Evolutionary conservation across 2,329 filamentous ascomycete genomes (phyloP).

Genomic region (Massarina eburnea): DNA sequence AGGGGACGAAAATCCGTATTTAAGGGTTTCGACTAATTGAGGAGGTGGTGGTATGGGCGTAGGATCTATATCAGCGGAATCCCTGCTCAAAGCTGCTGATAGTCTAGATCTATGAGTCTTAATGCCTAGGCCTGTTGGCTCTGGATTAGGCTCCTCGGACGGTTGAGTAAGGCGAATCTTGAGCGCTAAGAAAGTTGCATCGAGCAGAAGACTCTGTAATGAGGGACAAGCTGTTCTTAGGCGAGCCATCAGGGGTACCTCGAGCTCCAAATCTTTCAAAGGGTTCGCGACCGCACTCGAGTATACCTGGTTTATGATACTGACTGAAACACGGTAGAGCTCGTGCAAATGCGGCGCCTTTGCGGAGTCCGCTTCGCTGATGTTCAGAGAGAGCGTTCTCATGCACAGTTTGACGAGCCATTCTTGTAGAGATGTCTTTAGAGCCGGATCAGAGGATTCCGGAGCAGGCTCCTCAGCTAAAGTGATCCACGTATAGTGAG

Average conservation of each 20-base stretch:
- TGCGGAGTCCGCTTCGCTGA: constrained; percentile 28
- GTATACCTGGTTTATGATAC: constrained; percentile 65
- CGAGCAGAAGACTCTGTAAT: constrained; percentile 75
- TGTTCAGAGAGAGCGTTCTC: constrained; percentile 58
- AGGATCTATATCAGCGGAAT: constrained; percentile 35
- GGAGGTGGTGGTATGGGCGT: constrained; percentile 59
- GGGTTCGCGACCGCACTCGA: constrained; percentile 62
- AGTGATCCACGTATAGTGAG: constrained; percentile 69
- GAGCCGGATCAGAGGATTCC: constrained; percentile 51
- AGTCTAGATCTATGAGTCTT: constrained; percentile 32
- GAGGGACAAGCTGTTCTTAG: constrained; percentile 62
- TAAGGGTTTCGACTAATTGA: constrained; percentile 78
- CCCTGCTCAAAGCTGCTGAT: constrained; percentile 31
- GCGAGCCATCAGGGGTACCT: constrained; percentile 69
- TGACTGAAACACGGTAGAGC: constrained; percentile 70
- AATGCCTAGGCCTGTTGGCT: constrained; percentile 18
- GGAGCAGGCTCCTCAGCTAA: constrained; percentile 64
- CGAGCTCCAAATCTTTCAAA: constrained; percentile 66
- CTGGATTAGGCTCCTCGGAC: constrained; percentile 19
- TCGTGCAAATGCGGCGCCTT: constrained; percentile 57
- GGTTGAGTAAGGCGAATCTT: constrained; percentile 56
- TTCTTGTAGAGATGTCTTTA: constrained; percentile 59
- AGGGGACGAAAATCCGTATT: constrained; percentile 74
- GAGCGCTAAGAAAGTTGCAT: constrained; percentile 73
- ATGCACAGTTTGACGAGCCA: constrained; percentile 69